Conservation (phyloP, 768 basidiomycete species). For the Lentinula boryana region DNA sequence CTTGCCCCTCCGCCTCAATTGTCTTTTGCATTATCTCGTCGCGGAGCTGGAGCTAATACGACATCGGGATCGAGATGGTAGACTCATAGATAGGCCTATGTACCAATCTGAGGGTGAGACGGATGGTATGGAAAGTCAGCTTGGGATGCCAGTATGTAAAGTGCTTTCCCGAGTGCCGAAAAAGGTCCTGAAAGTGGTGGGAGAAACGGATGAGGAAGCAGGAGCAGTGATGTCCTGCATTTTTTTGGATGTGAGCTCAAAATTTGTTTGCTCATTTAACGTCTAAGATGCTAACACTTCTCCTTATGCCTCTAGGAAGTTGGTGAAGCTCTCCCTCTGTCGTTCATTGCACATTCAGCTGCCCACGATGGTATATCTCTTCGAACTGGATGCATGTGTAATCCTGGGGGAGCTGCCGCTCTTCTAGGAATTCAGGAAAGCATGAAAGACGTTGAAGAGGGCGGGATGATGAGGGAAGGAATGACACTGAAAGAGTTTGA, state of each 20-base stretch:
- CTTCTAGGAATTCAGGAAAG: constrained; percentile 60
- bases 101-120: not conserved
- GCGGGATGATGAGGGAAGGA: constrained; percentile 41
- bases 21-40: constrained; percentile 57
- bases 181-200: constrained; percentile 46
- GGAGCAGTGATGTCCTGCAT: constrained; percentile 60
- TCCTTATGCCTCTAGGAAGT: constrained; percentile 37
- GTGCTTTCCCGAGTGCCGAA: constrained; percentile 62
- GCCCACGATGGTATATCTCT: constrained; percentile 61
- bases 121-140: constrained; percentile 28
- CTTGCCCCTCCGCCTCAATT: constrained; percentile 69
- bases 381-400: constrained; percentile 85
- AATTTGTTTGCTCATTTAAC: constrained; percentile 1
- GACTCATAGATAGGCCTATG: not conserved
- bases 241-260: constrained; percentile 51
- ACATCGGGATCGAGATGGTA: constrained; percentile 25
- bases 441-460: constrained; percentile 35
- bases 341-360: constrained; percentile 69
- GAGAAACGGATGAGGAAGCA: constrained; percentile 54
- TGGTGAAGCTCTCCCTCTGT: constrained; percentile 63
- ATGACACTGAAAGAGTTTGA: constrained; percentile 61
- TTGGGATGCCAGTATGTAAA: constrained; percentile 54
- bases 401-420: constrained; percentile 75
- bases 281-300: constrained; percentile 5
- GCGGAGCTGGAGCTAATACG: constrained; percentile 48